A percentile compares a stretch with the other conserved stretches of the same genome.
Conservation (phyloP, 1,139 yeast species). For the Blastobotrys apis region DNA sequence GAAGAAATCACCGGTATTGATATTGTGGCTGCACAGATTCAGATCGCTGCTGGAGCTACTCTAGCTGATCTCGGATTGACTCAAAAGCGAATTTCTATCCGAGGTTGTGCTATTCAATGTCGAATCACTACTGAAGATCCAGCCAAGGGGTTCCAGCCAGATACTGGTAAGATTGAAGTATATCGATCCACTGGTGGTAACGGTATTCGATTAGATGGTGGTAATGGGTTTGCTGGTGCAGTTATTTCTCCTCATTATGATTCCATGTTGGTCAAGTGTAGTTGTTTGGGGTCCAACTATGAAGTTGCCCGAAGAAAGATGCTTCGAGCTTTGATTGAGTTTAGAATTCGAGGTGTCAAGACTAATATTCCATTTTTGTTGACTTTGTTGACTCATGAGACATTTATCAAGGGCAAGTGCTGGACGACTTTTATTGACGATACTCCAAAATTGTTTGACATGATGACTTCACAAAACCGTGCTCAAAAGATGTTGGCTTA, state of each 20-base stretch:
- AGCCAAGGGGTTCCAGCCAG: slow-evolving; percentile 93
- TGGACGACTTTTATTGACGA: slow-evolving; percentile 99
- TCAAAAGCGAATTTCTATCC: slow-evolving; percentile 89
- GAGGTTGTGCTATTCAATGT: slow-evolving; percentile 98
- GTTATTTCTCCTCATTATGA: slow-evolving; percentile 96
- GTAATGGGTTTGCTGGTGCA: slow-evolving; percentile 98
- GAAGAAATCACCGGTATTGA: slow-evolving; percentile 99
- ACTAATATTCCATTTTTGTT: slow-evolving; percentile 94
- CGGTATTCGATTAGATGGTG: slow-evolving; percentile 98
- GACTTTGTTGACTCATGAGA: slow-evolving; percentile 86
- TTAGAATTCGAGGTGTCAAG: slow-evolving; percentile 97
- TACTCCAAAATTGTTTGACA: slow-evolving; percentile 91
- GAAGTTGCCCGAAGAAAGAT: slow-evolving; percentile 97
- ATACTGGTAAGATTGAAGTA: slow-evolving; percentile 97
- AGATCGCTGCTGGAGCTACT: slow-evolving; percentile 98
- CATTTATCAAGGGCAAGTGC: slow-evolving; percentile 83
- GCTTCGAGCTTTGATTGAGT: slow-evolving; percentile 94
- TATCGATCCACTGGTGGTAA: slow-evolving; percentile 99
- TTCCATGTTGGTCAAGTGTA: slow-evolving; percentile 96
- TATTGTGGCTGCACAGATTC: slow-evolving; percentile 97
- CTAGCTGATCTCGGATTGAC: slow-evolving; percentile 84
- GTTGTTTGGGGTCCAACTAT: slow-evolving; percentile 93
- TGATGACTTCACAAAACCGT: slow-evolving; percentile 93
- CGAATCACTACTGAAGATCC: slow-evolving; percentile 99
- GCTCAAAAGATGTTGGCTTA: slow-evolving; percentile 89